A percentile compares a stretch with the other conserved stretches of the same genome.
Evolutionary conservation across 805 yeast species (phyloP).

Genomic region (Sugiyamaella lignohabitans): DNA sequence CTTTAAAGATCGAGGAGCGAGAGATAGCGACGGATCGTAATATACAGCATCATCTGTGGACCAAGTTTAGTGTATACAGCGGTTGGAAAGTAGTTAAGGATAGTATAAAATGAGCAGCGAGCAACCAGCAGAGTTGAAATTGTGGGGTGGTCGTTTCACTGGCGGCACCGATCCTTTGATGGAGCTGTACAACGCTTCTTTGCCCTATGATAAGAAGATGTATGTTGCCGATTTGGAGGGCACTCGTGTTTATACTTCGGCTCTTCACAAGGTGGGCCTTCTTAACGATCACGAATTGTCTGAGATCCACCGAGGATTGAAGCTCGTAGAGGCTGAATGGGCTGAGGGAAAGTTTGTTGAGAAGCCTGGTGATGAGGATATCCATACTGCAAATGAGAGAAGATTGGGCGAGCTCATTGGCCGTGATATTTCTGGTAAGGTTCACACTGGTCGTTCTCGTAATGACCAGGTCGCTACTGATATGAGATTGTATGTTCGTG

Average conservation of each 20-base stretch:
- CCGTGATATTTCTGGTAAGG: conserved; percentile 88
- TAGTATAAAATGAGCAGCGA: conserved; percentile 10
- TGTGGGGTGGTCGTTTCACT: conserved; percentile 99
- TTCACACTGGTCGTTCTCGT: conserved; percentile 98
- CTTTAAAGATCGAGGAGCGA: too few species aligned
- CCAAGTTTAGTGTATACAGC: too few species aligned
- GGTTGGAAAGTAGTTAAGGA: too few species aligned
- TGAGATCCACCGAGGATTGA: conserved; percentile 81
- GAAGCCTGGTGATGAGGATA: conserved; percentile 91
- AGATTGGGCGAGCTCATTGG: conserved; percentile 96
- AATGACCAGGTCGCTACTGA: conserved; percentile 99
- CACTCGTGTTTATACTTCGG: conserved; percentile 86
- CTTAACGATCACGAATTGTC: conserved; percentile 64
- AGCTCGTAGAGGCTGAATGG: conserved; percentile 75
- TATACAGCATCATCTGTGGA: too few species aligned
- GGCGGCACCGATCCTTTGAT: conserved; percentile 93
- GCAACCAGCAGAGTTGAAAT: conserved; percentile 51
- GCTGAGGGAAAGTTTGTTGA: conserved; percentile 56
- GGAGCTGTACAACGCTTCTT: conserved; percentile 94
- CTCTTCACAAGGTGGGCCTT: conserved; percentile 71
- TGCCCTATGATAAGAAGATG: conserved; percentile 95
- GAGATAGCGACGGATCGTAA: too few species aligned
- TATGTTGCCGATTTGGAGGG: conserved; percentile 91
- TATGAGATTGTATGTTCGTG: conserved; percentile 90
- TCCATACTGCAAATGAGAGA: conserved; percentile 98